Evolutionary conservation across 1,284 basidiomycete species (phyloP), one percentile per base, ranked within the genome.

Genomic region (Mycena sp.): DNA sequence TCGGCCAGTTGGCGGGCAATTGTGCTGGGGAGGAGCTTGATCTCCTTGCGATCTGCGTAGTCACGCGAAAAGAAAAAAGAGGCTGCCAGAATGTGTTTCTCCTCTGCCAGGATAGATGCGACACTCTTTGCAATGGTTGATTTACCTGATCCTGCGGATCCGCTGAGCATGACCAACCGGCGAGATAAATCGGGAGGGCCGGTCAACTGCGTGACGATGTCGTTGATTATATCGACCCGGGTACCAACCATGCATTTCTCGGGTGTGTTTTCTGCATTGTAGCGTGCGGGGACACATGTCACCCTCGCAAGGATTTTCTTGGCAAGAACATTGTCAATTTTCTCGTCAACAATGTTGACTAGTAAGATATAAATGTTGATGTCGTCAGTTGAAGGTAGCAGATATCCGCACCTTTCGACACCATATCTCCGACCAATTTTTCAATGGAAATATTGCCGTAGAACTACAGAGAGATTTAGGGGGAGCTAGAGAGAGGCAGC

Each of bases 401-500:
- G 14, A 45, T 14, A 10, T 25, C 4, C 9, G 11, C 21, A 56
- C 53, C 53, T 46, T 56, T 44, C n/a, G n/a, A n/a, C n/a, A n/a
- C n/a, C n/a, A n/a, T n/a, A n/a, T n/a, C n/a, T n/a, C n/a, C n/a
- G n/a, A 56, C 43, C n/a, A 23, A 38, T 46, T 23, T 46, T 21
- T 56, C 53, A 21, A 58, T 58, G 3, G 55, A 58, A 21, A 58
- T 50, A 19, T 41, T 50, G 14, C 37, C 55, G 6, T 41, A n/a
- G 38, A 58, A 58, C 55, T 58, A 9, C 6, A 21, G 21, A 9
- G 16, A 23, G 9, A 6, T 29, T 29, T 6, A 32, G 14, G 26
- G 25, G 28, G 1, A 16, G 28, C 11, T 25, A 11, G 9, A 30
- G n/a, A 4, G 17, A 1, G n/a, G 30, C 17, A 38, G 9, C 29